These are phyloP conservation scores for Myxozyma vanderwaltii DNA, from an alignment of 805 yeast genomes.

Conservation along the genomic window DNA sequence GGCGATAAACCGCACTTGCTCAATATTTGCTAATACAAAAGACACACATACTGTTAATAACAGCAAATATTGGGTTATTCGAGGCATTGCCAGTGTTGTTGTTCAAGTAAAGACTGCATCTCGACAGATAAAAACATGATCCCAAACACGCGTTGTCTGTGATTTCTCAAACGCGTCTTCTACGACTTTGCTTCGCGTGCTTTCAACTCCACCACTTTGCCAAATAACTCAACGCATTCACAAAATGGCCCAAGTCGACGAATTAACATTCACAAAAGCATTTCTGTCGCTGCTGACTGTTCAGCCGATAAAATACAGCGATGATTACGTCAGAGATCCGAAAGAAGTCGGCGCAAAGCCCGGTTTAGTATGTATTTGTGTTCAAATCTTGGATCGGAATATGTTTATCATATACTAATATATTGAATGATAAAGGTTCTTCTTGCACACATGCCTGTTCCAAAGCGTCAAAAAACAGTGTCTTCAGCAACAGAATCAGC, in stretches of 20 bases:
- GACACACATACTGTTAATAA: neutral
- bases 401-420: neutral
- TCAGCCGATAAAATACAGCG: conserved; percentile 16
- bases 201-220: too few species aligned
- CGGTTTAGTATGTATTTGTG: conserved; percentile 11
- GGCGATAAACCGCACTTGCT: conserved; percentile 32
- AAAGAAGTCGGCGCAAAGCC: conserved; percentile 8
- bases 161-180: neutral
- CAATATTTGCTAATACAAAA: conserved; percentile 26
- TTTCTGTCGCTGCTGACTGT: conserved; percentile 22
- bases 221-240: too few species aligned
- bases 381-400: too few species aligned
- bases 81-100: neutral
- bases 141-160: neutral
- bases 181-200: neutral
- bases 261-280: conserved; percentile 28
- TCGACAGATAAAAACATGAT: too few species aligned
- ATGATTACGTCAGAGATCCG: conserved; percentile 22
- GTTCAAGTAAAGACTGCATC: neutral
- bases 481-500: neutral
- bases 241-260: conserved; percentile 29
- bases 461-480: conserved; percentile 10
- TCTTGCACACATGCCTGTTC: conserved; percentile 23
- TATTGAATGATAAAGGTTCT: conserved; percentile 6
- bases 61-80: neutral